Evolutionary conservation across 1,284 basidiomycete genomes (phyloP).

Genomic region (Rhodotorula sp.): DNA sequence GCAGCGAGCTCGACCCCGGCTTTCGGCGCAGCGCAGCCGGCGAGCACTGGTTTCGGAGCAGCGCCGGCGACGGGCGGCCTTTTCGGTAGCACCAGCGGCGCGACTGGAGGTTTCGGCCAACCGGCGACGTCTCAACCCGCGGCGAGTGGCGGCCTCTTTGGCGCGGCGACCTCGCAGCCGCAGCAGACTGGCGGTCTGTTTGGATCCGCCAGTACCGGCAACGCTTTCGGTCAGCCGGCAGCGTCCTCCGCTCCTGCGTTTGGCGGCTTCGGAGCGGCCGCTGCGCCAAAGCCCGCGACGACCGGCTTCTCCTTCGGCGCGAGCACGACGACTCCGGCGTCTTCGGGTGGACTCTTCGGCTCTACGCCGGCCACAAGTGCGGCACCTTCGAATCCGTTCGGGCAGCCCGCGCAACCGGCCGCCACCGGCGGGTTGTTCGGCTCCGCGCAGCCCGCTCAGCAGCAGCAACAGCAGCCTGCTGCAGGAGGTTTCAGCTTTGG

Average conservation of each 20-base stretch:
- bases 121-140: slow-evolving; percentile 40
- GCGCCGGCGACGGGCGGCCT: slow-evolving; percentile 46
- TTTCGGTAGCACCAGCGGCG: slow-evolving; percentile 48
- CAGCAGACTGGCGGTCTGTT: slow-evolving; percentile 31
- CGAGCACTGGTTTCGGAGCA: slow-evolving; percentile 47
- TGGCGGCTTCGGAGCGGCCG: slow-evolving; percentile 26
- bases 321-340: slow-evolving; percentile 11
- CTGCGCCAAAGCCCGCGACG: slow-evolving; percentile 43
- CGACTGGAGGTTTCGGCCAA: slow-evolving; percentile 50
- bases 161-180: slow-evolving; percentile 17
- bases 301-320: slow-evolving; percentile 40
- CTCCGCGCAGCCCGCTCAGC: slow-evolving; percentile 18
- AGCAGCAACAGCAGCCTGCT: slow-evolving; percentile 22
- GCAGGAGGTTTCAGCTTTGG: slow-evolving; percentile 38
- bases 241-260: slow-evolving; percentile 21
- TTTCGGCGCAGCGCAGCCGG: slow-evolving; percentile 46
- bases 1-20: slow-evolving; percentile 45
- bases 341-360: slow-evolving; percentile 40
- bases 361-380: slow-evolving; percentile 41
- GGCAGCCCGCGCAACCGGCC: slow-evolving; percentile 28
- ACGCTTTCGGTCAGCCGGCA: slow-evolving; percentile 41
- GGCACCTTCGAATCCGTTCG: slow-evolving; percentile 21
- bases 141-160: slow-evolving; percentile 26
- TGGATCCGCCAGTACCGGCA: slow-evolving; percentile 19
- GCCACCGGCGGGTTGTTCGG: slow-evolving; percentile 35